Base-by-base conservation (phyloP, 768 basidiomycete species). In the Mycena vulgaris region DNA sequence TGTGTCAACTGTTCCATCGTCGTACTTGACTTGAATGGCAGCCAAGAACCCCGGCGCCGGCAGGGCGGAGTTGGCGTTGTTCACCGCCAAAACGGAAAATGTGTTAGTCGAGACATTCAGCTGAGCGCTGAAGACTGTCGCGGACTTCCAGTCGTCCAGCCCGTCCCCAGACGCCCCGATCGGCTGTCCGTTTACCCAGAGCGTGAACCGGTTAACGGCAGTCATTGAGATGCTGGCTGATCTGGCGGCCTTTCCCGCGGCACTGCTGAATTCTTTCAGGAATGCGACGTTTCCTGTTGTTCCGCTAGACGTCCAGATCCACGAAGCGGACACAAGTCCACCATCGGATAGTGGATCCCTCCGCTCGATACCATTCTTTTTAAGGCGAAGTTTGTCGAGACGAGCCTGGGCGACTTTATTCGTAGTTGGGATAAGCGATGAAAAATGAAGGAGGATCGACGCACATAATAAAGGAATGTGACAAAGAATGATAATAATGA, bases 111-210 rank as follows among this genome's bases (percentile, higher is more conserved):
- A n/a, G 5, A 21, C 19, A 23, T 45, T 45, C 42, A 45, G 19
- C 21, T 3, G 21, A 45, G 42, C 21, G n/a, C 21, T 45, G 42
- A 45, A n/a, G 6, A 45, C 42, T 11, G 21, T 19, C 21, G 42
- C 42, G 5, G n/a, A 23, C 14, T 45, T 6, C 42, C 42, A 45
- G 42, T 45, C 42, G 42, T 45, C 11, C 14, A 21, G 7, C 47
- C 53, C 63, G 40, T 47, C n/a, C 6, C 52, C 63, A 45, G 63
- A 65, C 37, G 27, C 48, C 25, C 63, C 63, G n/a, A 65, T 65
- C 5, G 37, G 63, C 11, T 45, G 27, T 13, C 40, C 40, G 31
- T 65, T 65, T n/a, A 65, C 63, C 52, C 53, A 65, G 63, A 65
- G 52, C 39, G 63, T 65, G 25, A 65, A 65, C 5, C 47, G 21